Percentiles rank a stretch among this genome's conserved stretches.
Conservation (phyloP, 2,329 filamentous ascomycete genomes). For the Emericellopsis atlantica region DNA sequence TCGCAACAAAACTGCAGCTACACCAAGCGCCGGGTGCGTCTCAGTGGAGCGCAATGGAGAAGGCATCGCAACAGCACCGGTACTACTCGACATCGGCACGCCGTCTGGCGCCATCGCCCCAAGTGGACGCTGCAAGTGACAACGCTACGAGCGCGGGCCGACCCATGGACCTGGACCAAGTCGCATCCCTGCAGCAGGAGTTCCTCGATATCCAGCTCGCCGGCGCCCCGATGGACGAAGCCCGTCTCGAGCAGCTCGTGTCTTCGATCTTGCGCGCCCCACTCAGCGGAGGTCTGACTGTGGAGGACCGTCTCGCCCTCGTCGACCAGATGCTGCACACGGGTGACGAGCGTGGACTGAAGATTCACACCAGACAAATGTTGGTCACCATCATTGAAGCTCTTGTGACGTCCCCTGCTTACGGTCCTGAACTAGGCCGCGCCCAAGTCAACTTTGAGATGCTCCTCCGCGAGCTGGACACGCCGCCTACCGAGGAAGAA, state of each 20-base stretch:
- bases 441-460: constrained; percentile 31
- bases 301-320: constrained; percentile 19
- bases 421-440: constrained; percentile 18
- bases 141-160: no score
- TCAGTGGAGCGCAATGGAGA: constrained; percentile 21
- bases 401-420: constrained; percentile 17
- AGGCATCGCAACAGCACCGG: constrained; percentile 19
- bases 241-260: constrained; percentile 23
- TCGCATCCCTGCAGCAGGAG: background rate
- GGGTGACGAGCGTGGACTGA: constrained; percentile 30
- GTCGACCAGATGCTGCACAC: constrained; percentile 29
- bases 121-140: no score
- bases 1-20: constrained; percentile 19
- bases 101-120: background rate
- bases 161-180: no score
- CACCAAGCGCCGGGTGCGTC: constrained; percentile 13
- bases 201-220: constrained; percentile 20
- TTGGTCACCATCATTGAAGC: constrained; percentile 33
- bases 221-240: constrained; percentile 20
- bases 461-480: constrained; percentile 23
- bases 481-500: constrained; percentile 24
- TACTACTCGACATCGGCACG: constrained; percentile 18
- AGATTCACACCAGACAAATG: constrained; percentile 30
- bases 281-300: constrained; percentile 7
- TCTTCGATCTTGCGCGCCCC: constrained; percentile 19